phyloP scores from a whole-genome alignment of 176 grass and related monocot genomes.

The Oryza australiensis region DNA sequence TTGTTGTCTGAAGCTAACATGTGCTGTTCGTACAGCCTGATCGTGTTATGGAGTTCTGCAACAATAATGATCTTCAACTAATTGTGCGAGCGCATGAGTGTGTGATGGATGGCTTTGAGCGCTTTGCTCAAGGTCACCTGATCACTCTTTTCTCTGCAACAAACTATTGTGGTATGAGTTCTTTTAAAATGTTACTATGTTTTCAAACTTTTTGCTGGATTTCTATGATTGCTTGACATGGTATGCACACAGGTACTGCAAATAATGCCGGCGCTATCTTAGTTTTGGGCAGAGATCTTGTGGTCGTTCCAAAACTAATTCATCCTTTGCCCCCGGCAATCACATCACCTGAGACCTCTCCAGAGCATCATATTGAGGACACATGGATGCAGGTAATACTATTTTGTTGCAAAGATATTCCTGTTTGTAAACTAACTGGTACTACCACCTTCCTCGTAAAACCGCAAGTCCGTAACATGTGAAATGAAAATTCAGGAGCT shows the following conservation, averaged over 20 bases:
- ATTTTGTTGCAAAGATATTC: constrained; percentile 6
- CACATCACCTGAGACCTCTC: constrained; percentile 85
- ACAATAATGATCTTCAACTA: constrained; percentile 97
- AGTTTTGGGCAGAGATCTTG: constrained; percentile 98
- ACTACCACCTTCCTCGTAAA: not conserved
- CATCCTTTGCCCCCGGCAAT: constrained; percentile 98
- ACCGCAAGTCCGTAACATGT: not conserved
- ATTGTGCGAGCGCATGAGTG: constrained; percentile 98
- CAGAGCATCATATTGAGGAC: constrained; percentile 89
- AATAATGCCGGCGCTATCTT: constrained; percentile 99
- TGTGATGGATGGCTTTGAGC: constrained; percentile 99
- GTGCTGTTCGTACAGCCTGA: constrained; percentile 76
- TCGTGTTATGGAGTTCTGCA: constrained; percentile 98
- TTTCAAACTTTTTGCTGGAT: not conserved
- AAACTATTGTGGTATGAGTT: constrained; percentile 91
- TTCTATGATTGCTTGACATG: constrained; percentile 29
- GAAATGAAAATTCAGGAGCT: constrained; percentile 64
- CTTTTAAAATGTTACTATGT: not conserved
- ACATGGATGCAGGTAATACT: constrained; percentile 97
- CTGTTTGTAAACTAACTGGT: constrained; percentile 17
- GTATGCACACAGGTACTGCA: constrained; percentile 73
- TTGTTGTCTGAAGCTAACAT: constrained; percentile 33
- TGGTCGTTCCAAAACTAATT: constrained; percentile 97
- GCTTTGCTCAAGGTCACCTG: constrained; percentile 98
- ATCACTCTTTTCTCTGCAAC: constrained; percentile 99